Evolutionary conservation across 2,329 filamentous ascomycete species (phyloP).

Genomic region (Leptodontidium sp.): DNA sequence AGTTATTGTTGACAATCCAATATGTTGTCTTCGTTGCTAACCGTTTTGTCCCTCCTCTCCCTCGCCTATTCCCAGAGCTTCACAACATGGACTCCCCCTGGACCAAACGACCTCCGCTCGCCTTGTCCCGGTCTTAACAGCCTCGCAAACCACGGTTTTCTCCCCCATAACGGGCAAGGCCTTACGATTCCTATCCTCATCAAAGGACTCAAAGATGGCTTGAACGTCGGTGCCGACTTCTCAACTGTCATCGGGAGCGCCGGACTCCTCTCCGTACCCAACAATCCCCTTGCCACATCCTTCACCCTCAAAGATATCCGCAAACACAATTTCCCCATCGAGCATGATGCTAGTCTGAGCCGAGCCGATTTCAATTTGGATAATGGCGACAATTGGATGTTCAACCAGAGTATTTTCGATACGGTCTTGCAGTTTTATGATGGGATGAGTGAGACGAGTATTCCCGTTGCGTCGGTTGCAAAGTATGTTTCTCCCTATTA

Average conservation of each 20-base stretch:
- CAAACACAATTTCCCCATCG: slow-evolving; percentile 48
- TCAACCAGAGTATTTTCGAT: slow-evolving; percentile 47
- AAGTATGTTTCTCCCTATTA: slow-evolving; percentile 28
- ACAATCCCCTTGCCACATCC: slow-evolving; percentile 31
- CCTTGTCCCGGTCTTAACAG: slow-evolving; percentile 46
- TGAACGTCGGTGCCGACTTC: slow-evolving; percentile 47
- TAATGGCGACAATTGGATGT: slow-evolving; percentile 47
- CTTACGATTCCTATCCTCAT: slow-evolving; percentile 45
- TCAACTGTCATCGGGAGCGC: slow-evolving; percentile 41
- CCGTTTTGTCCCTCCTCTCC: slow-evolving; percentile 12
- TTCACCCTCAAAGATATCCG: slow-evolving; percentile 40
- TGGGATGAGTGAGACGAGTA: slow-evolving; percentile 40
- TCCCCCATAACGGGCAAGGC: slow-evolving; percentile 47
- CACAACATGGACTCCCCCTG: slow-evolving; percentile 30
- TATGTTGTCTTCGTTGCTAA: slow-evolving; percentile 16
- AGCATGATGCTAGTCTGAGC: slow-evolving; percentile 49
- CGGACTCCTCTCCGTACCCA: slow-evolving; percentile 37
- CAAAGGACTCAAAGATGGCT: slow-evolving; percentile 32
- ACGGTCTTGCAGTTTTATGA: slow-evolving; percentile 42
- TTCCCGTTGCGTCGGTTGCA: slow-evolving; percentile 43
- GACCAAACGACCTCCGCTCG: slow-evolving; percentile 37
- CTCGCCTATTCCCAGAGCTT: slow-evolving; percentile 28
- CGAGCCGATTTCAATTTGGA: slow-evolving; percentile 46
- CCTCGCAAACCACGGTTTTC: slow-evolving; percentile 46
- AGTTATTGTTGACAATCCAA: not conserved